phyloP scores from a whole-genome alignment of 768 basidiomycete genomes.

The Tylopilus sp. region DNA sequence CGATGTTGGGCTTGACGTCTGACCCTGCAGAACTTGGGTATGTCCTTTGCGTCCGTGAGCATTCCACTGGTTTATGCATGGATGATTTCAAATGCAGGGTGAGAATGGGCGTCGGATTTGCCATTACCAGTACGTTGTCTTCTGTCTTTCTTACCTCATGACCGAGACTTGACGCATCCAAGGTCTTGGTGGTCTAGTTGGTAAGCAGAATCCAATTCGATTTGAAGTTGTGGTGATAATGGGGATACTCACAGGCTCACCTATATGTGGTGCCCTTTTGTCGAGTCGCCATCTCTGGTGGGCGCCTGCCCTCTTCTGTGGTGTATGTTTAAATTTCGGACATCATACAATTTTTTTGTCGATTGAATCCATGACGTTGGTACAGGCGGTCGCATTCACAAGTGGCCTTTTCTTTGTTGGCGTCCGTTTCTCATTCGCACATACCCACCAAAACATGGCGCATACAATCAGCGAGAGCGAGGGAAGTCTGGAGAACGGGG shows the following conservation, averaged over 20 bases:
- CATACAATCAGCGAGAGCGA: not conserved
- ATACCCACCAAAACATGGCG: too few relatives aligned
- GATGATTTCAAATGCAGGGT: constrained; percentile 12
- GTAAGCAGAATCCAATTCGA: constrained; percentile 1
- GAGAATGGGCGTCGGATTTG: constrained; percentile 48
- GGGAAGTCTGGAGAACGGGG: not conserved
- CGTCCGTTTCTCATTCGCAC: constrained; percentile 10
- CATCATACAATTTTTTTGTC: not conserved
- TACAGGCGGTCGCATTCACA: constrained; percentile 10
- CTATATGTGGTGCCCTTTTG: constrained; percentile 55
- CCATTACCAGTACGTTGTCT: constrained; percentile 34
- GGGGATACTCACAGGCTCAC: constrained; percentile 41
- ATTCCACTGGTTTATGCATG: not conserved
- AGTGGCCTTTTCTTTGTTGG: constrained; percentile 7
- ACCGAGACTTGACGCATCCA: not conserved
- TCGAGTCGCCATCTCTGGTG: constrained; percentile 52
- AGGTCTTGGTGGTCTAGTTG: constrained; percentile 27
- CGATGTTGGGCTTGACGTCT: constrained; percentile 40
- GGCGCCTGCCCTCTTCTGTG: constrained; percentile 52
- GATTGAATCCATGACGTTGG: not conserved
- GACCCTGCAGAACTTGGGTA: constrained; percentile 51
- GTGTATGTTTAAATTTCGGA: constrained; percentile 25
- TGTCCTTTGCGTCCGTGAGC: constrained; percentile 1
- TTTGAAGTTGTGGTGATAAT: not conserved
- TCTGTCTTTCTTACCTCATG: not conserved